phyloP scores from a whole-genome alignment of 495 filamentous ascomycete species.

The Hypoxylon fragiforme region DNA sequence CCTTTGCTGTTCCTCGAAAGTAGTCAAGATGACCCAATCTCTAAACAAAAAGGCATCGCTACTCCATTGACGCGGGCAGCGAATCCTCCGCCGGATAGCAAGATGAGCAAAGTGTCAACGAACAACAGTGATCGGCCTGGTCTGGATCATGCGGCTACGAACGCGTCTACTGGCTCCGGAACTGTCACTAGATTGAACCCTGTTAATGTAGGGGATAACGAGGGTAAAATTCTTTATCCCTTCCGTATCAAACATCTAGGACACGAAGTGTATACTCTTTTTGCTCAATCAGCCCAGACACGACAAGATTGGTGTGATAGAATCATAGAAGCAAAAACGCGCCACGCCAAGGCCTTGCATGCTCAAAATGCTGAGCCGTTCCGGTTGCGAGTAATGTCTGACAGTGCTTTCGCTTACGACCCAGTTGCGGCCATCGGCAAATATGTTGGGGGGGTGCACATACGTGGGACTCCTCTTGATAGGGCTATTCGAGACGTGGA shows the following conservation, averaged over 20 bases:
- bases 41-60: conserved; percentile 84
- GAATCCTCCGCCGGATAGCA: conserved; percentile 52
- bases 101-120: conserved; percentile 54
- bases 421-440: conserved; percentile 55
- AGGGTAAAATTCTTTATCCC: conserved; percentile 86
- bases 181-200: conserved; percentile 56
- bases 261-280: conserved; percentile 84
- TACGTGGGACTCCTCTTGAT: conserved; percentile 89
- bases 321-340: conserved; percentile 91
- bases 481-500: conserved; percentile 90
- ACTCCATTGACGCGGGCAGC: conserved; percentile 58
- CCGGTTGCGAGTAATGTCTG: conserved; percentile 85
- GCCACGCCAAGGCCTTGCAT: conserved; percentile 83
- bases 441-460: conserved; percentile 52
- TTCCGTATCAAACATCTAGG: conserved; percentile 98
- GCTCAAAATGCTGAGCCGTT: conserved; percentile 97
- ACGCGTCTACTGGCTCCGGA: conserved; percentile 46
- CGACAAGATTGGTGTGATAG: conserved; percentile 89
- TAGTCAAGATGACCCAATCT: conserved; percentile 84
- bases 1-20: conserved; percentile 90
- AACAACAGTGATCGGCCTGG: conserved; percentile 57
- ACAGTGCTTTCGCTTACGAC: conserved; percentile 86
- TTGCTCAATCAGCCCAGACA: conserved; percentile 71
- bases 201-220: conserved; percentile 51
- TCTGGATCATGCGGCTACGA: conserved; percentile 68